Evolutionary conservation across 73 alveolate species (phyloP), one percentile per base, ranked within the genome.

Genomic region (Tetrahymena elliotti): DNA sequence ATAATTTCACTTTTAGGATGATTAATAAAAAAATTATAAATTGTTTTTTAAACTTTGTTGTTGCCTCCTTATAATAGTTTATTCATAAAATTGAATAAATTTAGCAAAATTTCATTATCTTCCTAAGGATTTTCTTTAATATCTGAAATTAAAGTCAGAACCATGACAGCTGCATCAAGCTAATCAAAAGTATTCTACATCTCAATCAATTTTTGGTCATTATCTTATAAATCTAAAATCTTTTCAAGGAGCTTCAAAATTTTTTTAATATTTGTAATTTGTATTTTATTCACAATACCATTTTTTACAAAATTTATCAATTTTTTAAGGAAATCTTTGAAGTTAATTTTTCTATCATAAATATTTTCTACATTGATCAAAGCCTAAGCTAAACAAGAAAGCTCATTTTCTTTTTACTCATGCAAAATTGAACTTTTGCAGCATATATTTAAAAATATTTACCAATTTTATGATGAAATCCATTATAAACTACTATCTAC

Each of bases 31-130:
- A 84, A 94, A 22, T 94, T 47, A 54, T 84, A 94, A 35, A 94
- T 84, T 1, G 96, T 94, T 18, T 94, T 94, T 53, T 94, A 92
- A 13, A 94, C 96, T 88, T 94, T 94, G 4, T 94, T 94, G 84
- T 94, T 94, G 0, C 96, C 96, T 0, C 96, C 96, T 34, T 94
- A 92, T 1, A 84, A 38, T 16, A 94, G 88, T 36, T 94, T 94
- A n/a, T 93, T 84, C 33, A 94, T 83, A 94, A 94, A 94, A 88
- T 92, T 88, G 40, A 94, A 88, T 47, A 94, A 27, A 84, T 84
- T 84, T 31, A 84, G 33, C 18, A 94, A 47, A 18, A 94, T 33
- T 68, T 68, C 6, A 47, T 94, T 95, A 47, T 92, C 96, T 9
- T 94, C 96, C 16, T 84, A 94, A 11, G 96, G 95, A 52, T 94